A percentile compares a stretch with the other conserved stretches of the same genome.
Evolutionary conservation across 768 basidiomycete genomes (phyloP).

Genomic region (Leucogyrophana mollusca): DNA sequence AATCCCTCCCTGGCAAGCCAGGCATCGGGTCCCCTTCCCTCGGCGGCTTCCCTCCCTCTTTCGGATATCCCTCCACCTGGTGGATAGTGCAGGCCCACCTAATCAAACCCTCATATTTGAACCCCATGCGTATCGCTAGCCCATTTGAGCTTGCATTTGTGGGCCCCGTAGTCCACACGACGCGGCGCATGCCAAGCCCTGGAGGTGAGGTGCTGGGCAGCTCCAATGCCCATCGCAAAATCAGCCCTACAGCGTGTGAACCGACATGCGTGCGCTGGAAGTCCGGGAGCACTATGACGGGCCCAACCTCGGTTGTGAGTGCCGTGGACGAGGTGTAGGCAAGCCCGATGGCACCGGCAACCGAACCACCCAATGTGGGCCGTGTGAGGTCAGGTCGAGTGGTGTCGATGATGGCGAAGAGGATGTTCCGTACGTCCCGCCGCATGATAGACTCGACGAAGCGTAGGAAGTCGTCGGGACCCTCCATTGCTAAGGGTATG

Average conservation of each 20-base stretch:
- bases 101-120: conserved; percentile 40
- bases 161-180: conserved; percentile 41
- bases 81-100: conserved; percentile 41
- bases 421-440: conserved; percentile 1
- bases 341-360: conserved; percentile 39
- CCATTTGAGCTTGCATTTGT: conserved; percentile 35
- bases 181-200: conserved; percentile 46
- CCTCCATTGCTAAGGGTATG: conserved; percentile 9
- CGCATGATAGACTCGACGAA: conserved; percentile 9
- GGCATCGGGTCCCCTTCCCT: too few species aligned
- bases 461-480: conserved; percentile 11
- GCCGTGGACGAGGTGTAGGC: conserved; percentile 15
- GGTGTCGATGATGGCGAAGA: conserved; percentile 43
- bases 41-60: conserved; percentile 24
- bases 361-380: conserved; percentile 24
- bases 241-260: conserved; percentile 35
- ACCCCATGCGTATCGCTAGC: conserved; percentile 45
- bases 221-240: conserved; percentile 34
- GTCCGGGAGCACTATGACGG: conserved; percentile 29
- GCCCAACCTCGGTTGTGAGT: conserved; percentile 31
- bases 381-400: conserved; percentile 25
- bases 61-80: conserved; percentile 16
- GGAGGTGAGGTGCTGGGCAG: conserved; percentile 9
- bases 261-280: conserved; percentile 43
- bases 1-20: conserved; percentile 26